Evolutionary conservation across 495 filamentous ascomycete species (phyloP), one percentile per base, ranked within the genome.

Genomic region (Penicillium angulare): DNA sequence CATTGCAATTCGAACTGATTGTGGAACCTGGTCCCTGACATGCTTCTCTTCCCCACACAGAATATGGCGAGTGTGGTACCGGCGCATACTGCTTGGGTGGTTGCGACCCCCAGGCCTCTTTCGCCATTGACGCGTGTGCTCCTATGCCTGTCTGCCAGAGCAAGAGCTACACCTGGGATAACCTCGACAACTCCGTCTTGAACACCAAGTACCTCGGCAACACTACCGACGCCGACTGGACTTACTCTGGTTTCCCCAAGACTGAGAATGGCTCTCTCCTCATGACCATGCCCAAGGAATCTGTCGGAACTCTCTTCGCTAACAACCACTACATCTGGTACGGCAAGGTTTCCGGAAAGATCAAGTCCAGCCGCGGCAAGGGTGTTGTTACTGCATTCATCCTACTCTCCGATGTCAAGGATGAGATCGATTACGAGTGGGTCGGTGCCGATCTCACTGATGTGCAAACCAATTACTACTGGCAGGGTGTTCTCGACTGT

Each of bases 311-410:
- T n/a, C 83, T 98, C 15, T 73, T 97, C 42, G 85, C 90, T 21
- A 88, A 88, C 53, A 92, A 90, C 46, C 78, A 83, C 47, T 97
- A 97, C 66, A 85, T 98, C 72, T 97, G 92, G 95, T 98, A 98
- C 66, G 93, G 93, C 61, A 95, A 86, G 68, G 82, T 97, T 55
- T 87, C 84, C 60, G 90, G 88, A 15, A 86, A 75, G 21, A 74
- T 98, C 68, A 96, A 91, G 80, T 92, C 89, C 6, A 87, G 86
- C 50, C 83, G 87, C 58, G 92, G 90, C 35, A 66, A 73, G 23
- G 93, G 93, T 75, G 93, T 97, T 26, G 90, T 98, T 5, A 90
- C 91, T 17, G 93, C 92, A 12, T 98, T 98, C 67, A 97, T 98
- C 66, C 74, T 97, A 56, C 79, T 97, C 59, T 87, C 85, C 26